Base-by-base conservation (phyloP, 768 basidiomycete genomes). In the Boletus insuetus region DNA sequence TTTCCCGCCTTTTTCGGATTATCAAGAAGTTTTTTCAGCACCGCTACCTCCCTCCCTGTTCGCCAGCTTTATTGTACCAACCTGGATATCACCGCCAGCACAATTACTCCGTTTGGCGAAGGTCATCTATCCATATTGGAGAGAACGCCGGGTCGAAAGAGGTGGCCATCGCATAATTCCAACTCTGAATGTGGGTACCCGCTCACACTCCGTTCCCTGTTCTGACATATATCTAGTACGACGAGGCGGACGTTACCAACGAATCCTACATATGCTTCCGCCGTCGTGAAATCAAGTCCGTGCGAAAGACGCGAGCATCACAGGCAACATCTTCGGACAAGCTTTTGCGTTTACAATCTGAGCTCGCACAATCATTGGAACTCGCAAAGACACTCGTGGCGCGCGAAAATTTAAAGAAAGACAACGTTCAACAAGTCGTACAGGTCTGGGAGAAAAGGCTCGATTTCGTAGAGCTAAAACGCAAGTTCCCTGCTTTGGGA, bases 211-310 rank as follows among this genome's bases (percentile, higher is more conserved):
- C 41, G 5, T 42, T 29, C 16, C 13, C 31, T 47, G 44, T 55
- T 42, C 54, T 60, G 43, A 61, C 14, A 4, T 6, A 22, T 42
- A 3, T 39, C 6, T 40, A 91, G 89, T 87, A 82, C 64, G 94
- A 98, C 69, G 95, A 98, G 74, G 81, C 88, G 19, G 94, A 97
- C 69, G 86, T 86, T 44, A 80, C 81, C 61, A 93, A 91, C 52
- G 94, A 96, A 64, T 95, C 96, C 0, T 98, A 98, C 59, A 89
- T 98, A 43, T 99, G 97, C 73, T 99, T 99, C 80, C 85, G 97
- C 37, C 82, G 94, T 56, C 87, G 95, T 51, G 96, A 98, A 69
- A 87, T 89, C 72, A 98, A 98, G 69, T 86, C 91, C 4, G 82
- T 92, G 43, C 86, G 97, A 58, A 98, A 98, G 75, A 98, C 96